These are phyloP conservation scores for Globomyces pollinis-pini DNA, from an alignment of 192 early-diverging fungal genomes.

Conservation along the genomic window DNA sequence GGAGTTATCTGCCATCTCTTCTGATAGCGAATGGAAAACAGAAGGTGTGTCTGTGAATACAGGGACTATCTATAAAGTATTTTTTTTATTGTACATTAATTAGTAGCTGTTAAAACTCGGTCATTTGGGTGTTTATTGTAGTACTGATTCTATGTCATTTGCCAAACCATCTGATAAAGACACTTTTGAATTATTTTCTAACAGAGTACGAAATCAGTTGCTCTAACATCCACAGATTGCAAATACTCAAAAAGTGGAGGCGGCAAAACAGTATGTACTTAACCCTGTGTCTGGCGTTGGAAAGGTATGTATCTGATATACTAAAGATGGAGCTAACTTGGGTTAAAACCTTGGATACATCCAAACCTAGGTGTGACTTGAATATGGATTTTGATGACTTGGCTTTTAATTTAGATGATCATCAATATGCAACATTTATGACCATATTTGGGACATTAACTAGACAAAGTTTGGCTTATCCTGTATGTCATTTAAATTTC, in stretches of 20 bases:
- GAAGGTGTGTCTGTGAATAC: slow-evolving; percentile 73
- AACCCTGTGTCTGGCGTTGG: slow-evolving; percentile 88
- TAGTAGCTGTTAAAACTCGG: slow-evolving; percentile 48
- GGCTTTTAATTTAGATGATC: slow-evolving; percentile 82
- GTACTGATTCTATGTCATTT: not conserved
- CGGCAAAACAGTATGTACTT: slow-evolving; percentile 65
- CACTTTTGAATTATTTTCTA: not conserved
- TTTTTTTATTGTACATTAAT: too few relatives aligned
- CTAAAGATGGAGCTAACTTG: slow-evolving; percentile 54
- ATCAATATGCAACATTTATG: slow-evolving; percentile 78
- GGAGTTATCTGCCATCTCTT: slow-evolving; percentile 87
- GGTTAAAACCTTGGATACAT: slow-evolving; percentile 60
- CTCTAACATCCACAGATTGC: not conserved
- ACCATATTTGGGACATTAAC: slow-evolving; percentile 77
- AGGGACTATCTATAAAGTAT: slow-evolving; percentile 77
- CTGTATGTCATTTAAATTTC: slow-evolving; percentile 41
- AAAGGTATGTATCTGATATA: slow-evolving; percentile 20
- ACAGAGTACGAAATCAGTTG: not conserved
- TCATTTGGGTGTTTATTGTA: slow-evolving; percentile 1
- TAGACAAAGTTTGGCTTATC: slow-evolving; percentile 65
- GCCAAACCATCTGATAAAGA: not conserved
- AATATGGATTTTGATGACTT: slow-evolving; percentile 84
- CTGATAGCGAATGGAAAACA: slow-evolving; percentile 74
- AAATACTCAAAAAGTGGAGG: not conserved
- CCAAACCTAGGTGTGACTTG: slow-evolving; percentile 51